Evolutionary conservation across 1,139 yeast genomes (phyloP).

Genomic region (Ogataea hybrid): DNA sequence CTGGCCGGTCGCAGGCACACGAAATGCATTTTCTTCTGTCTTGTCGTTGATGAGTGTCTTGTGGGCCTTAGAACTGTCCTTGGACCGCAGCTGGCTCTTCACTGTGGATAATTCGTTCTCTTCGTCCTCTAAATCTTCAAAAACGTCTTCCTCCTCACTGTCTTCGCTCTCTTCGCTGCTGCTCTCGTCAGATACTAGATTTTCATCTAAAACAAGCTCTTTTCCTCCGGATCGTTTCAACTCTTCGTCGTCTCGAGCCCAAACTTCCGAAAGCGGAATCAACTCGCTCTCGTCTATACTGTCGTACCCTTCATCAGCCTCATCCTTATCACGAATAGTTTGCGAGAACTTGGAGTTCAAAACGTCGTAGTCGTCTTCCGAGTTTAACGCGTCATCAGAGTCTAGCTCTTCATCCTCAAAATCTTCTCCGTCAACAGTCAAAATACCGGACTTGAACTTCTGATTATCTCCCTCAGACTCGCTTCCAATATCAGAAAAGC

Average conservation of each 20-base stretch:
- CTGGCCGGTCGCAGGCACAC: slow-evolving; percentile 57
- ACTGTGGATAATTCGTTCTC: slow-evolving; percentile 31
- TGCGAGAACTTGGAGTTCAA: slow-evolving; percentile 67
- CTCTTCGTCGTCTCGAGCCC: slow-evolving; percentile 78
- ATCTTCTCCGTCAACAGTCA: slow-evolving; percentile 35
- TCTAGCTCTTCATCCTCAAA: slow-evolving; percentile 68
- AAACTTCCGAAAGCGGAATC: slow-evolving; percentile 76
- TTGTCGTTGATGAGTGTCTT: slow-evolving; percentile 49
- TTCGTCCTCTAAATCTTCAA: slow-evolving; percentile 29
- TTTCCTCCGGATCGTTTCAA: slow-evolving; percentile 27
- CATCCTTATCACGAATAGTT: slow-evolving; percentile 58
- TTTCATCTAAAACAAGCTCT: slow-evolving; percentile 33
- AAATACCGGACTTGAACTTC: slow-evolving; percentile 22
- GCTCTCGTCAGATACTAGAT: slow-evolving; percentile 29
- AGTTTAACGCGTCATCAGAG: slow-evolving; percentile 75
- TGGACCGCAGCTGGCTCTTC: slow-evolving; percentile 25
- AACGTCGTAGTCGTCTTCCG: slow-evolving; percentile 72
- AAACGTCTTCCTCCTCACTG: slow-evolving; percentile 28
- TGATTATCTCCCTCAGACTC: slow-evolving; percentile 32
- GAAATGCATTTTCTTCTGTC: slow-evolving; percentile 67
- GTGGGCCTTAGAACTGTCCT: slow-evolving; percentile 37
- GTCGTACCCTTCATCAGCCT: slow-evolving; percentile 41
- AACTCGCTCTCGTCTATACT: slow-evolving; percentile 71
- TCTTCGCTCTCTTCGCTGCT: slow-evolving; percentile 25
- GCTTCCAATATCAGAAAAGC: slow-evolving; percentile 9